Evolutionary conservation across 331 rosid species (phyloP), one percentile per base, ranked within the genome.

Genomic region (Arachis monticola): DNA sequence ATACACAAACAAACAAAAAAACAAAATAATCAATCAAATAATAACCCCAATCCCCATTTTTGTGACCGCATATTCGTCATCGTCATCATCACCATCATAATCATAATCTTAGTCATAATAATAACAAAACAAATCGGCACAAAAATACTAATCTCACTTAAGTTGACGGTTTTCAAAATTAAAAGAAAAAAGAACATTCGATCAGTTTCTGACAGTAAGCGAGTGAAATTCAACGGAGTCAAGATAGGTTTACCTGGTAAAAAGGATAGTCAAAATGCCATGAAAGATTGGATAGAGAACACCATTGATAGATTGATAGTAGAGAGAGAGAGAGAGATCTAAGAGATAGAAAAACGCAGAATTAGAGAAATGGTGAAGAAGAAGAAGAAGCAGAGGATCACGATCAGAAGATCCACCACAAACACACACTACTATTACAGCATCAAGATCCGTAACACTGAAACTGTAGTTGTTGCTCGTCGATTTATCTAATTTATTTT

Each of bases 401-500:
- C 80, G 91, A 88, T 88, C 86, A 81, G 83, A 82, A 85, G 85
- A 83, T 77, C 86, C 79, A 45, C 48, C 48, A 7, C 48, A 61
- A 27, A 27, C 32, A 27, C 45, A 79, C 73, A 17, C 53, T 78
- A 38, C 41, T 38, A 5, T 5, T 72, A 45, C 87, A 66, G 63
- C 75, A 72, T 72, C 85, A 78, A 80, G 89, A 88, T 88, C 90
- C 84, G 81, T 62, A 68, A 81, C 73, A 76, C 79, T 79, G 81
- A 74, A 85, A 79, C 48, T 35, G 70, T 64, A 71, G 72, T 72
- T 31, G 66, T 62, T 68, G 48, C 9, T 59, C 68, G 68, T 42
- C 40, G 68, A 38, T 73, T 74, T 62, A 62, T 66, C 48, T 32
- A 38, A 38, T 55, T 61, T 60, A 10, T 30, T 45, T 45, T 27